Percentiles rank a stretch among this genome's conserved stretches.
Conservation (phyloP, 2,329 filamentous ascomycete species). For the Hortaea sp. region DNA sequence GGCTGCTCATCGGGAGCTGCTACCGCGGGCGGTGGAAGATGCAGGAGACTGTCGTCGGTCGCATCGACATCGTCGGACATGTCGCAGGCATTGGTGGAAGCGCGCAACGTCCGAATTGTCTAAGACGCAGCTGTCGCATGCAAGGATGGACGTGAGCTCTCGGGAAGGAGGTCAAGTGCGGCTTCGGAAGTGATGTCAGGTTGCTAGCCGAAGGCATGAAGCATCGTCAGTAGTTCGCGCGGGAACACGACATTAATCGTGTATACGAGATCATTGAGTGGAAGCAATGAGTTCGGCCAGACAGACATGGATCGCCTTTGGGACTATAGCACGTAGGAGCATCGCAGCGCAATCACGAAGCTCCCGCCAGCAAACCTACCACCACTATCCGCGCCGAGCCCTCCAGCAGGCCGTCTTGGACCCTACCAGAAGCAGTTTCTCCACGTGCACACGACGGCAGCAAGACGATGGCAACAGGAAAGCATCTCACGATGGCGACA, state of each 20-base stretch:
- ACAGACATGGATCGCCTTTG: conserved; percentile 22
- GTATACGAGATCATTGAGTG: not conserved
- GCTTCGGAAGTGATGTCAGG: not conserved
- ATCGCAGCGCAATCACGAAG: conserved; percentile 13
- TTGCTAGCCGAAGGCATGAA: not conserved
- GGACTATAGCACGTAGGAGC: conserved; percentile 14
- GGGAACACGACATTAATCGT: too few relatives aligned
- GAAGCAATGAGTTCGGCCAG: conserved; percentile 7
- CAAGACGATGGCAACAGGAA: not conserved
- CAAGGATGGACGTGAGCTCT: too few relatives aligned
- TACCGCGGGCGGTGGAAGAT: conserved; percentile 7
- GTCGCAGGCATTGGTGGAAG: conserved; percentile 23
- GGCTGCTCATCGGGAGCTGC: conserved; percentile 2
- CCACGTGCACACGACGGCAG: not conserved
- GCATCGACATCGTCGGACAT: conserved; percentile 26
- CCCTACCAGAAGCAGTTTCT: not conserved
- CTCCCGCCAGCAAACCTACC: conserved; percentile 7
- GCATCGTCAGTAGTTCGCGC: too few relatives aligned
- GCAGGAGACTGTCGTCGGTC: conserved; percentile 10
- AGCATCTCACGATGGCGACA: conserved; percentile 7
- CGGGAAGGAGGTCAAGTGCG: not conserved
- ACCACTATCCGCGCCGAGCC: not conserved
- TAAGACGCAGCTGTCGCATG: too few relatives aligned
- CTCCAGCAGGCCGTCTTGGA: too few relatives aligned
- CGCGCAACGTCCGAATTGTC: too few relatives aligned